phyloP scores from a whole-genome alignment of 371 early-diverging fungal genomes.

The Racocetra persica region DNA sequence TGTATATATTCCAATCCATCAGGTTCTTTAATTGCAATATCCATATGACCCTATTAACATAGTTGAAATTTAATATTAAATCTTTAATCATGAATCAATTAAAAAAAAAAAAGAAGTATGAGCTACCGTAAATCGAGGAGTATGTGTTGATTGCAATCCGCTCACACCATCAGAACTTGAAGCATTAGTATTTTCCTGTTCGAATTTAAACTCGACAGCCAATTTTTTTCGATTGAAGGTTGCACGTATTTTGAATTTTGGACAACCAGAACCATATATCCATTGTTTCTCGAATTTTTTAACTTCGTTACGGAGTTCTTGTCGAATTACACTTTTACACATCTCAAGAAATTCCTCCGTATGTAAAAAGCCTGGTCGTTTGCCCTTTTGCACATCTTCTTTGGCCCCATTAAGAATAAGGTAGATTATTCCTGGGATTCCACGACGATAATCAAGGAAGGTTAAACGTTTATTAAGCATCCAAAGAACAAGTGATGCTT shows the following conservation, averaged over 20 bases:
- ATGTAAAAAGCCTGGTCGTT: conserved; percentile 2
- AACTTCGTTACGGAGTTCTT: conserved; percentile 74
- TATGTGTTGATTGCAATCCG: neutral
- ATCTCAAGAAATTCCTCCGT: conserved; percentile 83
- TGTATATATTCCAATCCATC: conserved; percentile 94
- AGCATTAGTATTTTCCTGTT: conserved; percentile 80
- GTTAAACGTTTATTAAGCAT: conserved; percentile 94
- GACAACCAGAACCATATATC: conserved; percentile 90
- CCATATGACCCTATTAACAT: conserved; percentile 77
- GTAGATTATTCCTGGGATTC: conserved; percentile 82
- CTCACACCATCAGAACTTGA: neutral
- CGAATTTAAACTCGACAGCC: conserved; percentile 89
- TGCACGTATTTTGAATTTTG: conserved; percentile 80
- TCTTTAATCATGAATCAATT: neutral
- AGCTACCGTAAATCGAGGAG: conserved; percentile 59
- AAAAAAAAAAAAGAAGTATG: neutral
- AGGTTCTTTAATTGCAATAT: conserved; percentile 92
- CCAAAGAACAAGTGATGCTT: conserved; percentile 87
- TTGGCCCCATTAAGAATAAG: conserved; percentile 80
- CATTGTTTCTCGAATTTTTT: conserved; percentile 91
- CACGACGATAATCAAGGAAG: conserved; percentile 79
- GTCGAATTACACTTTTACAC: conserved; percentile 72
- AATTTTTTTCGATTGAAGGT: conserved; percentile 93
- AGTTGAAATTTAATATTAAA: neutral
- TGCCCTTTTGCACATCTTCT: conserved; percentile 42